Base-by-base conservation (phyloP, 441 rosid genomes). In the Euphorbia celastroides region DNA sequence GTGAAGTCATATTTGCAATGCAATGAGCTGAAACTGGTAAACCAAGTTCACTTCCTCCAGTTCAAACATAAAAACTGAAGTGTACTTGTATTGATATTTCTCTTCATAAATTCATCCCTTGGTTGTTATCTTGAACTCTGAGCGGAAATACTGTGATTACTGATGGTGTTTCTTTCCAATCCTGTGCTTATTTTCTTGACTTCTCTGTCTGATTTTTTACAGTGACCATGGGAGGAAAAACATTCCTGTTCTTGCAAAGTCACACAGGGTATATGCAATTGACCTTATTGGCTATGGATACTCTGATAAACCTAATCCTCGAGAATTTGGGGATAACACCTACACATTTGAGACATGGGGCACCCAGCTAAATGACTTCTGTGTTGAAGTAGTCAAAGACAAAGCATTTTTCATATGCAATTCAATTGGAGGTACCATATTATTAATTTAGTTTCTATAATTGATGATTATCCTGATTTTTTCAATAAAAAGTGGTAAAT, bases 211-310 rank as follows among this genome's bases (percentile, higher is more conserved):
- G 68, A 55, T 42, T 73, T 34, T 46, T 32, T 32, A 42, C 80
- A 92, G 97, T 80, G 90, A 88, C 34, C 97, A 90, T 60, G 90
- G 98, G 98, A 84, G 96, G 70, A 90, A 93, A 79, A 93, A 88
- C 30, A 84, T 88, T 60, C 88, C 88, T 1, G 75, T 88, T 74
- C 96, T 93, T 62, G 96, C 92, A 62, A 88, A 79, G 64, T 79
- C 86, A 22, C 86, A 85, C 66, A 80, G 90, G 26, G 97, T 90
- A 5, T 93, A 80, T 62, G 74, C 96, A 52, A 84, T 93, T 46
- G 98, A 93, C 75, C 91, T 93, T 48, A 86, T 93, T 66, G 97
- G 97, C 50, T 93, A 93, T 69, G 98, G 98, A 74, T 88, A 87
- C 82, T 90, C 95, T 0, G 93, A 90, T 72, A 93, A 90, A 57